Evolutionary conservation across 306 rosid genomes (phyloP).

Genomic region (Pyrus pyrifolia): DNA sequence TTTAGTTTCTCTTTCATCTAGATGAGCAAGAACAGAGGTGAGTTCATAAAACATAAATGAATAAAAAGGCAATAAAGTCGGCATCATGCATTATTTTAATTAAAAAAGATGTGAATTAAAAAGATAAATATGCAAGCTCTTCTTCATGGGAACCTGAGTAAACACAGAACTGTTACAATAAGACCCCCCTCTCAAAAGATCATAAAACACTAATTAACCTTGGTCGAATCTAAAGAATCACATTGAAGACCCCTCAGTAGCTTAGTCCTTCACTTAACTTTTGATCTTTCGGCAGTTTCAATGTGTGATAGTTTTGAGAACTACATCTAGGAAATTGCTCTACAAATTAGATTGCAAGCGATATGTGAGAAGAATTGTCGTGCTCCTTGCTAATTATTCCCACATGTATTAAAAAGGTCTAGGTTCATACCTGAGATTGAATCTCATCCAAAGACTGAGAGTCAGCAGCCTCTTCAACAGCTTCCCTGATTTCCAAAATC

Average conservation of each 20-base stretch:
- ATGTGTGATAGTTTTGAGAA: not conserved
- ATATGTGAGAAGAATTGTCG: not conserved
- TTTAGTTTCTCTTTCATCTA: conserved; percentile 79
- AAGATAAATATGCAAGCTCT: not conserved
- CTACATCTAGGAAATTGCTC: not conserved
- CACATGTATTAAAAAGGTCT: not conserved
- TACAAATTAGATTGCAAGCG: not conserved
- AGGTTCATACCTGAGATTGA: conserved; percentile 50
- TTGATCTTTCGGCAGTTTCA: not conserved
- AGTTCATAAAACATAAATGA: not conserved
- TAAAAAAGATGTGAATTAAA: not conserved
- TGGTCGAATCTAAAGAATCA: not conserved
- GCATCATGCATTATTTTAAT: not conserved
- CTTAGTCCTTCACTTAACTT: not conserved
- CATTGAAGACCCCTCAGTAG: not conserved
- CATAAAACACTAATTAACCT: not conserved
- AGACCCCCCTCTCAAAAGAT: not conserved
- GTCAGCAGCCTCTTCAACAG: conserved; percentile 74
- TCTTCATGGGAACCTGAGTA: not conserved
- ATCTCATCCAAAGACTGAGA: conserved; percentile 54
- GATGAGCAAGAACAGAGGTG: conserved; percentile 15
- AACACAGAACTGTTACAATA: not conserved
- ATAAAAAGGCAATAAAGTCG: not conserved
- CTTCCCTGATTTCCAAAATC: conserved; percentile 95
- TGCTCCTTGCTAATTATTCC: not conserved